A percentile compares a stretch with the other conserved stretches of the same genome.
Conservation (phyloP, 768 basidiomycete species). For the Lanmaoa pseudosensibilis region DNA sequence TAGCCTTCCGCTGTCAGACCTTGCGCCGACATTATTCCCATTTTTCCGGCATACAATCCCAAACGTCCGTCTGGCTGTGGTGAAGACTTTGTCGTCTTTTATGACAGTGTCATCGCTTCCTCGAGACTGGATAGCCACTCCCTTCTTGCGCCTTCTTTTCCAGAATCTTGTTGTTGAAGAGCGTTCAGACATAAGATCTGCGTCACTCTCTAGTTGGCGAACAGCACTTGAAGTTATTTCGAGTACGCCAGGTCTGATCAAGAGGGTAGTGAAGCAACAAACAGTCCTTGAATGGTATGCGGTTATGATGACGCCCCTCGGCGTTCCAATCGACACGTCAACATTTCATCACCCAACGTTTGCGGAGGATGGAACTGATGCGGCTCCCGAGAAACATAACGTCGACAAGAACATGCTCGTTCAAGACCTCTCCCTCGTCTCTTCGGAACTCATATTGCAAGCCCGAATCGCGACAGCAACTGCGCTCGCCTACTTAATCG, state of each 20-base stretch:
- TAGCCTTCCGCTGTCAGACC: constrained; percentile 76
- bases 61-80: constrained; percentile 89
- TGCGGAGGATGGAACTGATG: constrained; percentile 45
- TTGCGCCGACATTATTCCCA: constrained; percentile 88
- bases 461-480: constrained; percentile 77
- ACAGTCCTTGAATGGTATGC: constrained; percentile 82
- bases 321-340: constrained; percentile 67
- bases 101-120: constrained; percentile 75
- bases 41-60: constrained; percentile 98
- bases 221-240: constrained; percentile 61
- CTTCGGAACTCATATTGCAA: constrained; percentile 71
- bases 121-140: constrained; percentile 74
- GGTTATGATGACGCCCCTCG: constrained; percentile 86
- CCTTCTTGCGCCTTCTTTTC: constrained; percentile 82
- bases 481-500: constrained; percentile 70
- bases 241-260: constrained; percentile 46
- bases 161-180: constrained; percentile 95
- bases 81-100: constrained; percentile 84
- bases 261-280: constrained; percentile 54
- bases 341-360: constrained; percentile 66
- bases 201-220: constrained; percentile 73
- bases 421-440: constrained; percentile 84
- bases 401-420: constrained; percentile 95
- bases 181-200: constrained; percentile 74
- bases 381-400: constrained; percentile 70